Evolutionary conservation across 2,329 filamentous ascomycete species (phyloP).

Genomic region (Colletotrichum sp.): DNA sequence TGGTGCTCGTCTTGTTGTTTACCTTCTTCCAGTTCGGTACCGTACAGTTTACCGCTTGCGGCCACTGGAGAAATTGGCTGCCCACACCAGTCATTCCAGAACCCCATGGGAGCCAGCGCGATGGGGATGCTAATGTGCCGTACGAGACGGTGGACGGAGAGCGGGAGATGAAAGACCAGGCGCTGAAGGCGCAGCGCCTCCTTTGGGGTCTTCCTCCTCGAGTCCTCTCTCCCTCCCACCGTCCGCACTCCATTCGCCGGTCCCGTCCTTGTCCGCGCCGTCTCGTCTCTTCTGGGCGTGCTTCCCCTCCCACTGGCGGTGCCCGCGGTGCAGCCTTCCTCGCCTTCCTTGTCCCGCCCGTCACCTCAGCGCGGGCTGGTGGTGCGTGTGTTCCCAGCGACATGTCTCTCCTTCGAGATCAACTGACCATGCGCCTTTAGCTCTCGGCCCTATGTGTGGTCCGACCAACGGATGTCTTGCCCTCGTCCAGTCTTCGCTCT

Average conservation of each 20-base stretch:
- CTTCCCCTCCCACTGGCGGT: neutral
- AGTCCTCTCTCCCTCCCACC: neutral
- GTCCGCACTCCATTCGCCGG: neutral
- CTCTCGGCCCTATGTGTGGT: slow-evolving; percentile 10
- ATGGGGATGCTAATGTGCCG: slow-evolving; percentile 1
- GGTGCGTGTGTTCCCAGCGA: neutral
- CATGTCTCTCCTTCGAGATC: slow-evolving; percentile 13
- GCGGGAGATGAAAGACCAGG: slow-evolving; percentile 11
- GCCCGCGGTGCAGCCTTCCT: neutral
- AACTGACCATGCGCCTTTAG: slow-evolving; percentile 14
- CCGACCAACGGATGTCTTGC: slow-evolving; percentile 8
- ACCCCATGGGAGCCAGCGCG: neutral
- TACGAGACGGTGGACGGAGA: neutral
- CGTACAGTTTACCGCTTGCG: slow-evolving; percentile 4
- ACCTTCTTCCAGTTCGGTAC: neutral
- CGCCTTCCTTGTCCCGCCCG: neutral
- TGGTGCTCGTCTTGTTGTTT: neutral
- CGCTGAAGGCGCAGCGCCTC: slow-evolving; percentile 3
- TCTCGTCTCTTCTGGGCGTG: neutral
- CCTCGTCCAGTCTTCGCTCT: slow-evolving; percentile 10
- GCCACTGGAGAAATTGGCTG: slow-evolving; percentile 15
- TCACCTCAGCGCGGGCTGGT: neutral
- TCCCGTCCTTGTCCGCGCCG: neutral
- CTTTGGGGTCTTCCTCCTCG: neutral
- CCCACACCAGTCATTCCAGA: slow-evolving; percentile 20